Evolutionary conservation across 108 stramenopile species (phyloP).

Genomic region (Pelagomonas calceolata): DNA sequence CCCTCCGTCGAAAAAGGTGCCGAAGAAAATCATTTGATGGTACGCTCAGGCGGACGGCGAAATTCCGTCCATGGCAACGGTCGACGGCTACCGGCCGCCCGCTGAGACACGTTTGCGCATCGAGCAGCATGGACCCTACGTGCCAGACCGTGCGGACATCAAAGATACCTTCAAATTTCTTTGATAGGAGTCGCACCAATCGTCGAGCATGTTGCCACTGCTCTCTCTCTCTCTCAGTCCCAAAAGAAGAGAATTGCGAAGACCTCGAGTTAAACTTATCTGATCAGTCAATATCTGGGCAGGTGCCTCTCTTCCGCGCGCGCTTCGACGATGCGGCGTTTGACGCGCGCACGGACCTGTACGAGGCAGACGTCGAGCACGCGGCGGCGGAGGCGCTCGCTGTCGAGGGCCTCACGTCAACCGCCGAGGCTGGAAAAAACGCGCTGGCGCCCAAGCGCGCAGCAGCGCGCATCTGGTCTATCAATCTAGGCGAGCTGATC

Average conservation of each 20-base stretch:
- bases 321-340: not conserved
- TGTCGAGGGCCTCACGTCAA: not conserved
- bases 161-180: too few species aligned
- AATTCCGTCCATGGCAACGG: not conserved
- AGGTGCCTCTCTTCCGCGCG: not conserved
- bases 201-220: too few species aligned
- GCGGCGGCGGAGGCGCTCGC: not conserved
- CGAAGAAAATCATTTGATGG: too few species aligned
- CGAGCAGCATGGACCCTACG: not conserved
- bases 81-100: not conserved
- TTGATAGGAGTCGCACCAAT: too few species aligned
- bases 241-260: too few species aligned
- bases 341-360: not conserved
- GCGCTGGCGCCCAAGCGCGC: not conserved
- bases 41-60: not conserved
- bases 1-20: too few species aligned
- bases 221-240: too few species aligned
- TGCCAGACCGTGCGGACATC: too few species aligned
- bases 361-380: not conserved
- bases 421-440: not conserved
- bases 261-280: too few species aligned
- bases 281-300: too few species aligned
- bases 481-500: not conserved
- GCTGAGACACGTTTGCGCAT: not conserved
- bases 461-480: not conserved